Percentiles rank a stretch among this genome's conserved stretches.
These are phyloP conservation scores for Aureobasidium sp. DNA, from an alignment of 2,329 filamentous ascomycete genomes.

Conservation along the genomic window DNA sequence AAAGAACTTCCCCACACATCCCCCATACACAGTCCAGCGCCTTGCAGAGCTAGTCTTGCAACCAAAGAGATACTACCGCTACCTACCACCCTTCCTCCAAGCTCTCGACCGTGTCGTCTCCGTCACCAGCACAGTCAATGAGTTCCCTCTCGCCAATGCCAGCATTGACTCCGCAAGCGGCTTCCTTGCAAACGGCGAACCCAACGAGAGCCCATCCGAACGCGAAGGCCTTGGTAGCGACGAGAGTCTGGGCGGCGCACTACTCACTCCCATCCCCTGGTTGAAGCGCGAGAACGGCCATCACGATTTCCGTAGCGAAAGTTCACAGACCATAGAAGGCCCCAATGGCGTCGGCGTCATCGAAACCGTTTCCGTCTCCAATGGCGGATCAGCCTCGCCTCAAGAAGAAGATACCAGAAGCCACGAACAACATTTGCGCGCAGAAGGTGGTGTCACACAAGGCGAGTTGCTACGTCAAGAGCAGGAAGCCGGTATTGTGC, in stretches of 20 bases:
- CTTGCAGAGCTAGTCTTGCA: conserved; percentile 75
- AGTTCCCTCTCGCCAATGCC: conserved; percentile 69
- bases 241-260: conserved; percentile 78
- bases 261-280: conserved; percentile 94
- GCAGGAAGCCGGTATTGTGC: conserved; percentile 71
- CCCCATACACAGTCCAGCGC: conserved; percentile 88
- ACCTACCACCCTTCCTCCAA: conserved; percentile 75
- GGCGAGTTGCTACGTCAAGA: conserved; percentile 80
- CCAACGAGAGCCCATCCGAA: conserved; percentile 55
- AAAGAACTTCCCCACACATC: conserved; percentile 58
- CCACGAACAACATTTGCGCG: conserved; percentile 24
- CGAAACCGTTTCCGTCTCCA: conserved; percentile 73
- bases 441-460: conserved; percentile 58
- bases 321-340: conserved; percentile 71
- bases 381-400: conserved; percentile 41
- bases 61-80: conserved; percentile 71
- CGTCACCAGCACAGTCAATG: conserved; percentile 71
- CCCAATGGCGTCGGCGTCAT: conserved; percentile 71
- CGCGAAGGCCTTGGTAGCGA: conserved; percentile 60
- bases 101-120: conserved; percentile 85
- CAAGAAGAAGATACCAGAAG: not conserved
- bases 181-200: conserved; percentile 40
- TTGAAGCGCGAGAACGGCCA: conserved; percentile 35
- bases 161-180: conserved; percentile 31
- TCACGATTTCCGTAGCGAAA: conserved; percentile 58